These are phyloP conservation scores for Prunus kanzakura DNA, from an alignment of 306 rosid genomes.

Conservation along the genomic window DNA sequence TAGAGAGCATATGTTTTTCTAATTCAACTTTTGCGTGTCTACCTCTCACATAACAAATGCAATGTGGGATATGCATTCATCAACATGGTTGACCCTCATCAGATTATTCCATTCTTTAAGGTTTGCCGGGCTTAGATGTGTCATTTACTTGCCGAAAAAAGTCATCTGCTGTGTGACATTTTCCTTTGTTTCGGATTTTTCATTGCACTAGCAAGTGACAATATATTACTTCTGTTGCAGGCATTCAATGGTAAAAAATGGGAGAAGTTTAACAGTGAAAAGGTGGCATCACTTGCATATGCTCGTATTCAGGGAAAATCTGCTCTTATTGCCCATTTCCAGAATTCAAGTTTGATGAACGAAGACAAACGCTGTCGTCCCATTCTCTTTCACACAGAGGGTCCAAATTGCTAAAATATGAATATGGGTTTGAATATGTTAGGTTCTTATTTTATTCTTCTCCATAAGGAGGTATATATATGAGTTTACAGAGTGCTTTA, in stretches of 20 bases:
- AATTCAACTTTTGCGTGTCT: slow-evolving; percentile 13
- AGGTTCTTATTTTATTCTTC: too few species aligned
- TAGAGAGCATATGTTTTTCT: slow-evolving; percentile 22
- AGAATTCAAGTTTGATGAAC: slow-evolving; percentile 82
- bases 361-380: slow-evolving; percentile 89
- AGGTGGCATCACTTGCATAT: slow-evolving; percentile 84
- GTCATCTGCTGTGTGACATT: slow-evolving; percentile 12
- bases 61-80: slow-evolving; percentile 93
- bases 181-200: slow-evolving; percentile 8
- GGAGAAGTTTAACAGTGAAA: slow-evolving; percentile 94
- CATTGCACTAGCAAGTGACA: slow-evolving; percentile 20
- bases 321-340: slow-evolving; percentile 80
- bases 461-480: too few species aligned
- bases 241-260: slow-evolving; percentile 84
- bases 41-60: slow-evolving; percentile 70
- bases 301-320: slow-evolving; percentile 84
- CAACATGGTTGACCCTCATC: slow-evolving; percentile 76
- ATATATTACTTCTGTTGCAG: slow-evolving; percentile 33
- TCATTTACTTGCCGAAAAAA: slow-evolving; percentile 5
- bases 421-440: too few species aligned
- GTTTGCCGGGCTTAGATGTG: slow-evolving; percentile 25
- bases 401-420: too few species aligned
- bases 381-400: slow-evolving; percentile 78
- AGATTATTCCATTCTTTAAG: slow-evolving; percentile 78
- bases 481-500: too few species aligned